A percentile compares a stretch with the other conserved stretches of the same genome.
Evolutionary conservation across 176 grass and related monocot species (phyloP).

Genomic region (Avena insularis): DNA sequence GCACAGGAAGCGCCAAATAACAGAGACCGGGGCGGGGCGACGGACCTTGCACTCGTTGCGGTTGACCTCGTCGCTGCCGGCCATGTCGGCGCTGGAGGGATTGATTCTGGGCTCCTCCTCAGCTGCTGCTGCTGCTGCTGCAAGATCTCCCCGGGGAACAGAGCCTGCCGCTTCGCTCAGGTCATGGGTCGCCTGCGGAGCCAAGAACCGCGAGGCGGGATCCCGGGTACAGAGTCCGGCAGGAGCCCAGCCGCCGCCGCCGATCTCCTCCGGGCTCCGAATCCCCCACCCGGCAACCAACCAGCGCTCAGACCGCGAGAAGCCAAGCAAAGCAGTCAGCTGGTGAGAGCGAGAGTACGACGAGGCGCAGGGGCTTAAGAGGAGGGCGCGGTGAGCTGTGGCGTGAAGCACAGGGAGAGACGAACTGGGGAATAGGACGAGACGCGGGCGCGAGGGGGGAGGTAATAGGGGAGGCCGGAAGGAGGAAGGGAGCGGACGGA

Average conservation of each 20-base stretch:
- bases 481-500: conserved; percentile 47
- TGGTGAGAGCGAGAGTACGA: conserved; percentile 8
- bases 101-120: neutral
- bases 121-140: neutral
- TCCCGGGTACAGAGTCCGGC: conserved; percentile 24
- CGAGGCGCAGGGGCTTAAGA: neutral
- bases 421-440: neutral
- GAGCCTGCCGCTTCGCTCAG: conserved; percentile 47
- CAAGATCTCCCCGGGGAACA: conserved; percentile 33
- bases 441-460: neutral
- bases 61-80: conserved; percentile 99
- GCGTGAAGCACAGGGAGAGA: conserved; percentile 17
- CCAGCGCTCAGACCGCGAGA: neutral
- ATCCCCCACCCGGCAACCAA: neutral
- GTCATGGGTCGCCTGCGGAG: conserved; percentile 14
- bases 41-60: conserved; percentile 94
- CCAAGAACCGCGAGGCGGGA: conserved; percentile 2
- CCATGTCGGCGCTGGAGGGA: conserved; percentile 52
- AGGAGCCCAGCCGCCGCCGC: conserved; percentile 12
- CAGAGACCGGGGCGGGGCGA: neutral
- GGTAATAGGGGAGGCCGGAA: conserved; percentile 23
- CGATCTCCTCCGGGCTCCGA: conserved; percentile 34
- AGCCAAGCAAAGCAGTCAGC: neutral
- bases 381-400: conserved; percentile 7
- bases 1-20: neutral